Evolutionary conservation across 306 rosid species (phyloP).

Genomic region (Prunus mira): DNA sequence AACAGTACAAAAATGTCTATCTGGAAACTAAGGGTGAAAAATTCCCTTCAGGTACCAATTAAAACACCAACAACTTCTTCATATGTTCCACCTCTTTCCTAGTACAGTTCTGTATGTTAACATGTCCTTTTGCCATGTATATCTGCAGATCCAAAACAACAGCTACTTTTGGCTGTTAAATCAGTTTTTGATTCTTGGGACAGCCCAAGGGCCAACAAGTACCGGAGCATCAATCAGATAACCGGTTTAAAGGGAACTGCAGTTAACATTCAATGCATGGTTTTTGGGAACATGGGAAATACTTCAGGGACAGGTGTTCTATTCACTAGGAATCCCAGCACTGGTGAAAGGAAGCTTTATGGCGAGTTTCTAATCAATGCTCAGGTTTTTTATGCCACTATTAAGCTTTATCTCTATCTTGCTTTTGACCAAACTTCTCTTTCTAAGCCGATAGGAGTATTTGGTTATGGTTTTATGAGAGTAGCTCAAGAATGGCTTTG

Average conservation of each 20-base stretch:
- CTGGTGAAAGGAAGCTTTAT: conserved; percentile 89
- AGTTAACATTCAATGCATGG: conserved; percentile 95
- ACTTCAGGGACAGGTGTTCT: conserved; percentile 97
- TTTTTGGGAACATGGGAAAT: conserved; percentile 91
- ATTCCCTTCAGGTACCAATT: conserved; percentile 81
- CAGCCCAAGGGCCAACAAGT: conserved; percentile 89
- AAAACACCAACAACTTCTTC: conserved; percentile 18
- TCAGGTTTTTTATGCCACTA: conserved; percentile 57
- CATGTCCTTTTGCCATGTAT: conserved; percentile 11
- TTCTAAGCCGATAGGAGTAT: not conserved
- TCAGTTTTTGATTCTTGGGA: conserved; percentile 99
- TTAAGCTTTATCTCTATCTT: conserved; percentile 11
- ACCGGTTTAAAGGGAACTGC: conserved; percentile 88
- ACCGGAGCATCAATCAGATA: conserved; percentile 85
- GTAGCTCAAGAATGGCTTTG: conserved; percentile 21
- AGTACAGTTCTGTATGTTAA: conserved; percentile 7
- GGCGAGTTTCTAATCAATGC: conserved; percentile 96
- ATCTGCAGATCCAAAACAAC: conserved; percentile 83
- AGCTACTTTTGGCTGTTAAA: conserved; percentile 68
- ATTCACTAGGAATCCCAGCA: conserved; percentile 97
- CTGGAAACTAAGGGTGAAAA: conserved; percentile 60
- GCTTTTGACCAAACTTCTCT: conserved; percentile 13
- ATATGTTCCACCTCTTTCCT: conserved; percentile 5
- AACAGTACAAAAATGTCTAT: conserved; percentile 78
- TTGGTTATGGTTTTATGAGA: conserved; percentile 8